Base-by-base conservation (phyloP, 2,329 filamentous ascomycete genomes). In the Nannizzia gypsea region DNA sequence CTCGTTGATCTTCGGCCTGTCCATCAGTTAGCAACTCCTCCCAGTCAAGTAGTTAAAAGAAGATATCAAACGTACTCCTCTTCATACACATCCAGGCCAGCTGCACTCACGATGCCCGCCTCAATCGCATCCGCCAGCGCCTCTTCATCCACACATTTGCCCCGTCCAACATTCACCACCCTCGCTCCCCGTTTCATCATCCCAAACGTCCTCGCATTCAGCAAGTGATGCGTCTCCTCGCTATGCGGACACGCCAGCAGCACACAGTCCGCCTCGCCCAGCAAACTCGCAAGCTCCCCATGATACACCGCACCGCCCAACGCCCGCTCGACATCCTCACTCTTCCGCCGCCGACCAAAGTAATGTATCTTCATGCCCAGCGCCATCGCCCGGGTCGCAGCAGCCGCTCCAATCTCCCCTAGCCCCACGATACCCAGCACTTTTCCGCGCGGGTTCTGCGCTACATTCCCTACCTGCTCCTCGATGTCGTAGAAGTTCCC, bases 71-170 rank as follows among this genome's bases (percentile, higher is more conserved):
- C 62, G 38, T 56, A 62, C 72, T 91, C 88, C 36, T 89, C 77
- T 69, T 90, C 87, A 68, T 82, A 90, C 50, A 91, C 87, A 69
- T 90, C 88, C 6, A 91, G 77, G 1, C 88, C 88, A 9, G 75
- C 82, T n/a, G 80, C 83, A 61, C 78, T 77, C 57, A 91, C 85
- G 57, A 81, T 79, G 1, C 87, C 86, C 4, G 74, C 76, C 11
- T 84, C 78, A 2, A 90, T 77, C 0, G 87, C 87, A 56, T 81
- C 74, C 2, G 88, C 87, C 2, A 91, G 79, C 0, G 87, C 88
- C 6, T 77, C 82, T 73, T 90, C 87, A 68, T 90, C 84, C 67
- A 90, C 84, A 59, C 90, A 81, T 24, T 85, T 86, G 48, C 87
- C 87, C 15, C 87, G 81, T 6, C 86, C 87, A 0, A 87, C 89